phyloP scores from a whole-genome alignment of 2,329 filamentous ascomycete species.

The Talaromyces amestolkiae region DNA sequence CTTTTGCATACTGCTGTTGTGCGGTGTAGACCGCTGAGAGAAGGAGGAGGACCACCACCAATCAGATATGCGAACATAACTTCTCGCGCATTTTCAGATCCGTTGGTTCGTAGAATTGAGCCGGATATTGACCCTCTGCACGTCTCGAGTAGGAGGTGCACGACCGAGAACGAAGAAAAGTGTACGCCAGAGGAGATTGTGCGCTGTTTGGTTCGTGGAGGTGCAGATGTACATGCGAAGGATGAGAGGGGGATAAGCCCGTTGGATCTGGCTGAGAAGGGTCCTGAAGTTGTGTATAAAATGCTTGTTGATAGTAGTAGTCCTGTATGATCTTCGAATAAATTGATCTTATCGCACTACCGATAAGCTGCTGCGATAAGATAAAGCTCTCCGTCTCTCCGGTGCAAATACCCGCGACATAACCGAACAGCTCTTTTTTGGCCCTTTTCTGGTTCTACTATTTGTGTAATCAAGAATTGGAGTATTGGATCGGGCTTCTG shows the following conservation, averaged over 20 bases:
- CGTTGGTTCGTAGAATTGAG: not conserved
- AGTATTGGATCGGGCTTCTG: not conserved
- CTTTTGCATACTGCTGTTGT: not conserved
- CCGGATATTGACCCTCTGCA: not conserved
- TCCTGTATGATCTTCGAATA: not conserved
- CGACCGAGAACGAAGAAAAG: not conserved
- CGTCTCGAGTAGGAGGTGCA: not conserved
- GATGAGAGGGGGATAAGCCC: not conserved
- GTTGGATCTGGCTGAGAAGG: not conserved
- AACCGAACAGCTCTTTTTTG: not conserved
- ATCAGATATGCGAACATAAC: no score
- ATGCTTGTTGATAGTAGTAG: not conserved
- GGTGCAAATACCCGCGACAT: slow-evolving; percentile 7
- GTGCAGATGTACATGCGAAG: not conserved
- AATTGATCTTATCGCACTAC: no score
- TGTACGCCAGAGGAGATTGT: not conserved
- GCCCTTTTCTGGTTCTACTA: not conserved
- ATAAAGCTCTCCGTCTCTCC: slow-evolving; percentile 9
- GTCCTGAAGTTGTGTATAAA: not conserved
- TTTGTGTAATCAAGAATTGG: no score
- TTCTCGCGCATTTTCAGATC: not conserved
- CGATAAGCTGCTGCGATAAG: not conserved
- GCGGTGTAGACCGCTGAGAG: not conserved
- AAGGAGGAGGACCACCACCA: not conserved
- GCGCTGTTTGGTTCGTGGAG: not conserved